phyloP scores from a whole-genome alignment of 1,284 basidiomycete genomes.

The Rhodotorula sp. region DNA sequence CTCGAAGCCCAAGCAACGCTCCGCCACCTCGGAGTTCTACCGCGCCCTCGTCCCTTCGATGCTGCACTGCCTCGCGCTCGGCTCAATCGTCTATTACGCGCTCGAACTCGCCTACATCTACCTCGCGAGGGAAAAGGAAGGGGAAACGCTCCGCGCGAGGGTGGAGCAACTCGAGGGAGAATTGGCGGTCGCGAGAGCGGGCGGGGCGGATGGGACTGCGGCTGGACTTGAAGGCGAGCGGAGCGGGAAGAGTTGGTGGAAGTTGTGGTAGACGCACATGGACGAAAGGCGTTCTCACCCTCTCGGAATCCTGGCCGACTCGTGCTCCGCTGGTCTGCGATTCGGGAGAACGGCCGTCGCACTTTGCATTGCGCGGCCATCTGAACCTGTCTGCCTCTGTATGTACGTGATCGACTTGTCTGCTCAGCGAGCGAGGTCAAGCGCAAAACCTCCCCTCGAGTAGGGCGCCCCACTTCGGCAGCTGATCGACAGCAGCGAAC shows the following conservation, averaged over 20 bases:
- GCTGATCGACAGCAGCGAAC: neutral
- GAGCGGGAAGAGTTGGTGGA: constrained; percentile 20
- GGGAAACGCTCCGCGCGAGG: constrained; percentile 5
- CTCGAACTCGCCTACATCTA: constrained; percentile 26
- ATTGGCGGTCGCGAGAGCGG: constrained; percentile 8
- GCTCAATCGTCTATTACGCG: constrained; percentile 39
- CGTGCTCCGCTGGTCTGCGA: neutral
- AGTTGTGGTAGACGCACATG: constrained; percentile 15
- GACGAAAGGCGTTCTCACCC: neutral
- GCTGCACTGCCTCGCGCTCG: constrained; percentile 38
- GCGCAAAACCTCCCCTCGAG: no score
- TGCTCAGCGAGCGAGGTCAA: no score
- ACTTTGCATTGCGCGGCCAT: no score
- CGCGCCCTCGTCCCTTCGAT: constrained; percentile 37
- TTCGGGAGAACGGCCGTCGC: no score
- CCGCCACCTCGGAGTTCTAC: constrained; percentile 32
- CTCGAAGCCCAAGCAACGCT: neutral
- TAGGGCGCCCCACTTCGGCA: neutral
- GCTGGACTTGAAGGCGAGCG: neutral
- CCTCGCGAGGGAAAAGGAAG: constrained; percentile 28
- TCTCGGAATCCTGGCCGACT: neutral
- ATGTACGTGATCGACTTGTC: no score
- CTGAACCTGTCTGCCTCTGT: no score
- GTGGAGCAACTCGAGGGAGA: constrained; percentile 17
- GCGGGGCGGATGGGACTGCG: neutral